Base-by-base conservation (phyloP, 2,329 filamentous ascomycete species). In the Xylariaceae sp. region DNA sequence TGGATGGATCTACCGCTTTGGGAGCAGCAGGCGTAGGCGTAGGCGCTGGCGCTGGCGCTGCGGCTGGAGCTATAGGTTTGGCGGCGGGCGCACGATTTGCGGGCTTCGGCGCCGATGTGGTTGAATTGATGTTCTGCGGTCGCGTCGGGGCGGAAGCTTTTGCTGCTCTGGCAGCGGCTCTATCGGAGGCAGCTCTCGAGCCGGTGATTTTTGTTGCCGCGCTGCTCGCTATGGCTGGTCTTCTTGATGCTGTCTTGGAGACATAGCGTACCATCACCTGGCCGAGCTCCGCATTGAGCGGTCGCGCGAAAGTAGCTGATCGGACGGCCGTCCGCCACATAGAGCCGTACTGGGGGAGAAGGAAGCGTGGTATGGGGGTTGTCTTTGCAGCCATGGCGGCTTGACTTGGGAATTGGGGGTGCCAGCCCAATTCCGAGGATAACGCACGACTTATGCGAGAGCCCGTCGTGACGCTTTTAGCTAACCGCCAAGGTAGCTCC, bases 291-390 rank as follows among this genome's bases (percentile, higher is more conserved):
- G 56, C 47, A 21, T 65, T 53, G 51, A 64, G 49, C 21, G 65
- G 57, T 48, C 66, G 62, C 6, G 63, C 50, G 22, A 68, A 58
- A 47, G 66, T 63, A 39, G 57, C 55, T 52, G 64, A 53, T 47
- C 72, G 63, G 51, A 69, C 65, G 21, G 72, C 63, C 41, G 60
- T 61, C 16, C 75, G 76, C 81, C 82, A 85, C 63, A 84, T 73
- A 29, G 75, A 72, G 51, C 80, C 73, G 61, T 80, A 76, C 57
- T 83, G 78, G 3, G 85, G 85, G 39, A 88, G 78, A n/a, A 88
- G 78, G 67, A 88, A 88, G 44, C 79, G 79, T 29, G 85, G 85
- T 57, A 88, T 86, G 58, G 76, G 68, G 21, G 75, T 71, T n/a
- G 75, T 71, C 36, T 76, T 75, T 42, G 70, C 63, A 47, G 76